These are phyloP conservation scores for Cutaneotrichosporon curvatum DNA, from an alignment of 1,284 basidiomycete species.

Conservation along the genomic window DNA sequence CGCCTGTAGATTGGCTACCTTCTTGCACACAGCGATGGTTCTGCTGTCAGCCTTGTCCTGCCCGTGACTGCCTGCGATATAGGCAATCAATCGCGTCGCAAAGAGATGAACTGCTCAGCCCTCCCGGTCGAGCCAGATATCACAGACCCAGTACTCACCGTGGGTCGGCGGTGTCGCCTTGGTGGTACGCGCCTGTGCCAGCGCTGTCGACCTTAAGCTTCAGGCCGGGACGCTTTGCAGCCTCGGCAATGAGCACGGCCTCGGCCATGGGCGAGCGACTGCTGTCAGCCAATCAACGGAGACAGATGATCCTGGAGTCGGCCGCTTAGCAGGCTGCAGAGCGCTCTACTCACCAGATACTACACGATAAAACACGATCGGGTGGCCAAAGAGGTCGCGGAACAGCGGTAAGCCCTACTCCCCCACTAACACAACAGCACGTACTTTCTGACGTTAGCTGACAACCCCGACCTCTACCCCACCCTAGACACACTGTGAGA, in stretches of 20 bases:
- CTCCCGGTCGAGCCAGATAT: too few relatives aligned
- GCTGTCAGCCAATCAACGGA: constrained; percentile 1
- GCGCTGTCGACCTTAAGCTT: constrained; percentile 42
- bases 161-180: constrained; percentile 43
- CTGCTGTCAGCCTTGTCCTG: constrained; percentile 19
- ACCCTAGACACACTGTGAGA: constrained; percentile 46
- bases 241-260: constrained; percentile 41
- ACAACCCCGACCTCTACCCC: constrained; percentile 7
- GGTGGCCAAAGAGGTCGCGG: neutral
- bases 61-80: too few relatives aligned
- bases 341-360: constrained; percentile 29
- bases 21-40: constrained; percentile 44
- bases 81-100: too few relatives aligned
- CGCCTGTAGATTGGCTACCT: constrained; percentile 20
- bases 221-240: constrained; percentile 23
- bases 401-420: neutral
- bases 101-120: too few relatives aligned
- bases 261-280: constrained; percentile 48
- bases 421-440: constrained; percentile 4
- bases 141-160: constrained; percentile 24
- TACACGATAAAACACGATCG: constrained; percentile 4
- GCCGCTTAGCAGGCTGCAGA: too few relatives aligned
- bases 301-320: too few relatives aligned
- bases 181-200: constrained; percentile 47
- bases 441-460: constrained; percentile 30